Evolutionary conservation across 2,329 filamentous ascomycete genomes (phyloP).

Genomic region (Fusarium sp.): DNA sequence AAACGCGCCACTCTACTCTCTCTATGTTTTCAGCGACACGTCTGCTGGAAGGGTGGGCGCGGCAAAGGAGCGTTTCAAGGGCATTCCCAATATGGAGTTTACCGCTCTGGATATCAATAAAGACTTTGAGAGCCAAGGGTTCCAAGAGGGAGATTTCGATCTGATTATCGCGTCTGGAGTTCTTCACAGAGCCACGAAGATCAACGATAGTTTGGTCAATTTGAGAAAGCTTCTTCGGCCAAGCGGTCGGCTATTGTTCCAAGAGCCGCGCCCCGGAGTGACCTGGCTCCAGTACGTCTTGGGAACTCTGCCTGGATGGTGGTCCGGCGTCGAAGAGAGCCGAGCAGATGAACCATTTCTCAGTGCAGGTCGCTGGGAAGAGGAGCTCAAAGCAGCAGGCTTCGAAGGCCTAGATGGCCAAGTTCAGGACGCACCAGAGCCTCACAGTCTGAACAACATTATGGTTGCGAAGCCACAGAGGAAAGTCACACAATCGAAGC

Average conservation of each 20-base stretch:
- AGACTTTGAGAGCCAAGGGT: no score
- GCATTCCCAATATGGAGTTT: no score
- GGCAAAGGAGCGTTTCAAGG: no score
- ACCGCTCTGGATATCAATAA: no score
- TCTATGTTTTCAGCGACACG: no score
- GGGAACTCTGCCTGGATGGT: conserved; percentile 49
- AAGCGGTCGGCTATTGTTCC: conserved; percentile 45
- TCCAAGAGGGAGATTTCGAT: background rate
- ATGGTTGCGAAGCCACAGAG: background rate
- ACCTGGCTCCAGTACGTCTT: conserved; percentile 45
- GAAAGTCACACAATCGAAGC: no score
- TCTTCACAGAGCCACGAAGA: conserved; percentile 49
- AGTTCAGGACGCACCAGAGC: conserved; percentile 3
- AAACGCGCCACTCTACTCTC: no score
- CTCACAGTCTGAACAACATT: conserved; percentile 3
- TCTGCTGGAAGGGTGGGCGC: no score
- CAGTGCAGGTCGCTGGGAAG: conserved; percentile 38
- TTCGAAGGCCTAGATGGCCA: conserved; percentile 33
- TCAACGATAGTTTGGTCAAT: conserved; percentile 45
- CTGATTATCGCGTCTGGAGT: conserved; percentile 5
- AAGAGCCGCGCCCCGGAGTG: conserved; percentile 41
- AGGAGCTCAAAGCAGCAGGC: conserved; percentile 40
- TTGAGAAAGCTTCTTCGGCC: conserved; percentile 47
- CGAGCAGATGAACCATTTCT: conserved; percentile 44
- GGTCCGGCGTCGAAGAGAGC: conserved; percentile 46